These are phyloP conservation scores for Parachlorella kessleri DNA, from an alignment of 139 green algal genomes.

Conservation along the genomic window DNA sequence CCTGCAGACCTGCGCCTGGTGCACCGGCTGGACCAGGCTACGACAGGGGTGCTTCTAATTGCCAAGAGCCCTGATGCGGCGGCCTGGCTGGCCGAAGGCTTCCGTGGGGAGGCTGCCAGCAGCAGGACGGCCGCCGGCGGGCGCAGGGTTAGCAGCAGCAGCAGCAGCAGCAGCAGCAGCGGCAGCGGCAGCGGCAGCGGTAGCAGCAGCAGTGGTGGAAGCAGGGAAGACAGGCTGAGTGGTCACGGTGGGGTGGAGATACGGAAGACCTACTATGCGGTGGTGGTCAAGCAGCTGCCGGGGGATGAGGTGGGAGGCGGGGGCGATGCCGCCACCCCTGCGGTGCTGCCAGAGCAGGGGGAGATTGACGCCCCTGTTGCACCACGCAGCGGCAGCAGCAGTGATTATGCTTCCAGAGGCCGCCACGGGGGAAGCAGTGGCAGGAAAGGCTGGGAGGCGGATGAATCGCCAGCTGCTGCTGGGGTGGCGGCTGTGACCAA, in stretches of 20 bases:
- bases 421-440: not conserved
- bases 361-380: no score
- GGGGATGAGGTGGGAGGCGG: not conserved
- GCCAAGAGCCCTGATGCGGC: constrained; percentile 53
- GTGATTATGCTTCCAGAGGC: not conserved
- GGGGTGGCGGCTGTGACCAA: constrained; percentile 4
- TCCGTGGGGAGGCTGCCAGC: constrained; percentile 16
- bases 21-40: constrained; percentile 63
- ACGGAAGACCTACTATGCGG: constrained; percentile 42
- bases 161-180: not conserved
- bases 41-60: constrained; percentile 62
- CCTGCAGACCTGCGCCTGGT: constrained; percentile 45
- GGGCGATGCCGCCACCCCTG: no score
- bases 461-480: no score
- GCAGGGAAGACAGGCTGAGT: no score
- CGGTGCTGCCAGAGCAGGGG: no score
- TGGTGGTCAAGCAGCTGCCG: constrained; percentile 9
- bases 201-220: not conserved
- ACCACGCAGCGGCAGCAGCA: not conserved
- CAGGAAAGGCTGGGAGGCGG: not conserved
- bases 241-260: not conserved
- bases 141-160: not conserved
- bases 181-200: not conserved
- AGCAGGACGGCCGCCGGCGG: not conserved
- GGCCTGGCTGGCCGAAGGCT: constrained; percentile 49